These are phyloP conservation scores for Scheffersomyces cryptocercus DNA, from an alignment of 1,139 yeast genomes.

Conservation along the genomic window DNA sequence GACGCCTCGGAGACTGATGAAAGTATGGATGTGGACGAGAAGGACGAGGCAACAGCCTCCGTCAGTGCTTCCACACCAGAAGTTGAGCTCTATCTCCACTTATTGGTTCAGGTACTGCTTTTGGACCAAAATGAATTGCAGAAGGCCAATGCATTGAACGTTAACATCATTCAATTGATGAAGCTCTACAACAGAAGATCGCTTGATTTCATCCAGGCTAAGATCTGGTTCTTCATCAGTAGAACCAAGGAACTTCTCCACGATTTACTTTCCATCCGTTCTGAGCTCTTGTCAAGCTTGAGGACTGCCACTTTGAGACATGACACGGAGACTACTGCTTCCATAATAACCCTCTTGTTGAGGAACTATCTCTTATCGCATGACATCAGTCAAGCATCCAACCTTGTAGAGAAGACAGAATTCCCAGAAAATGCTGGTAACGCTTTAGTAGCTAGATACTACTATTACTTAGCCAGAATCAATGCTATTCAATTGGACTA, in stretches of 20 bases:
- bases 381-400: conserved; percentile 85
- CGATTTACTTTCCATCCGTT: conserved; percentile 63
- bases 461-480: conserved; percentile 85
- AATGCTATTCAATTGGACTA: conserved; percentile 92
- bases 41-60: conserved; percentile 16
- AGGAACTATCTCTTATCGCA: conserved; percentile 78
- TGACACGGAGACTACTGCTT: conserved; percentile 88
- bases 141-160: conserved; percentile 54
- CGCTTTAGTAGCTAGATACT: conserved; percentile 88
- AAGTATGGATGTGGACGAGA: conserved; percentile 6
- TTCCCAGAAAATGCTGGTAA: conserved; percentile 87
- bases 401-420: conserved; percentile 83
- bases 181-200: conserved; percentile 75
- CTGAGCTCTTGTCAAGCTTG: conserved; percentile 69
- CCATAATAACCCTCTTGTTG: conserved; percentile 77
- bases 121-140: conserved; percentile 60
- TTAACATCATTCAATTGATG: conserved; percentile 54
- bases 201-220: conserved; percentile 83
- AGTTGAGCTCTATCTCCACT: conserved; percentile 75
- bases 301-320: conserved; percentile 91
- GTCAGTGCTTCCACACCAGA: conserved; percentile 57
- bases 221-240: conserved; percentile 89
- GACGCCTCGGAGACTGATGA: conserved; percentile 25
- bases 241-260: conserved; percentile 72
- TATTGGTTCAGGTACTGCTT: conserved; percentile 74